These are phyloP conservation scores for Aspergillus sp. DNA, from an alignment of 2,329 filamentous ascomycete genomes.

Conservation along the genomic window DNA sequence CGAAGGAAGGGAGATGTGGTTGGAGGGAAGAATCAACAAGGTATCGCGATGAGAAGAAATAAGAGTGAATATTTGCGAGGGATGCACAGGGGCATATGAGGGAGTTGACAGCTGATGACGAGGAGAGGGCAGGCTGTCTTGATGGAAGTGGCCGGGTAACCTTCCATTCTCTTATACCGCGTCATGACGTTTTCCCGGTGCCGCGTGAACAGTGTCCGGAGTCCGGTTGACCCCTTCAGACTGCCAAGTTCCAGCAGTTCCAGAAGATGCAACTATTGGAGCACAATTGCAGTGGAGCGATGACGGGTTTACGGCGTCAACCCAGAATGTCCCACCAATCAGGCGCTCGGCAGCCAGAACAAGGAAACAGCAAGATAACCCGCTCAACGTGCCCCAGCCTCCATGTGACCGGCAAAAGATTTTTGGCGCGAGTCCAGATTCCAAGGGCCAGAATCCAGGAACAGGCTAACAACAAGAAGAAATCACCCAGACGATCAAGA, in stretches of 20 bases:
- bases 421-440: slow-evolving; percentile 4
- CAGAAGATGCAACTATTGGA: slow-evolving; percentile 19
- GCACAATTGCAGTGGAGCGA: slow-evolving; percentile 24
- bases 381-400: slow-evolving; percentile 3
- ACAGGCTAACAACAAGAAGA: neutral
- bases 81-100: neutral
- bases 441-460: neutral
- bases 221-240: slow-evolving; percentile 1
- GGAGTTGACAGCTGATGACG: neutral
- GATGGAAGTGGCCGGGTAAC: slow-evolving; percentile 19
- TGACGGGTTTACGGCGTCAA: slow-evolving; percentile 23
- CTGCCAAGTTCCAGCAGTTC: slow-evolving; percentile 9
- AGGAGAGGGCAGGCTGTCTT: slow-evolving; percentile 1
- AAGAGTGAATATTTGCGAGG: neutral
- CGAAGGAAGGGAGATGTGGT: neutral
- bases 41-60: neutral
- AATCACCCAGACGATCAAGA: neutral
- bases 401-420: slow-evolving; percentile 35
- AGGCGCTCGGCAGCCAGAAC: slow-evolving; percentile 21
- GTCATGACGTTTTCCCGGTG: slow-evolving; percentile 19
- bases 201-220: neutral
- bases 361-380: neutral
- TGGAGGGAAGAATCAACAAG: neutral
- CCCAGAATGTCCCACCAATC: slow-evolving; percentile 32
- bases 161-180: slow-evolving; percentile 21